Base-by-base conservation (phyloP, 148 eudicot species). In the Cornus suecica region DNA sequence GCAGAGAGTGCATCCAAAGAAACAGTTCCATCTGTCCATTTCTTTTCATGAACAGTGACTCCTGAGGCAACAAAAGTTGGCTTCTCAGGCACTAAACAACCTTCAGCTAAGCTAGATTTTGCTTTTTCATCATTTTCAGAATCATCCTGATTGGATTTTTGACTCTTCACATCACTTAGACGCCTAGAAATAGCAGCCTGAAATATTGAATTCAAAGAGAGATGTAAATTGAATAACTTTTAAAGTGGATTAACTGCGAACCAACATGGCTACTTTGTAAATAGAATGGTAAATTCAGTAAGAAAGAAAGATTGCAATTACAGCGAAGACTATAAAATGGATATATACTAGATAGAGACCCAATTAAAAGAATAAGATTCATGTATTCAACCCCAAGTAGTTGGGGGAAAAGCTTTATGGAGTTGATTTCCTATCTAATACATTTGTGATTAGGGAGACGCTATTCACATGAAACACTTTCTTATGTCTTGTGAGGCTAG, bases 21-120 rank as follows among this genome's bases (percentile, higher is more conserved):
- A 63, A 93, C 82, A 71, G 91, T 96, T 11, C 99, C 99, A 84
- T 96, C 97, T 28, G 97, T 93, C 99, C 99, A 96, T 84, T 96
- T 96, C 92, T 96, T 96, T 42, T 96, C 94, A 63, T 93, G 97
- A 79, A 96, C 77, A 1, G 93, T 86, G 58, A 96, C 84, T 58
- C 84, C 90, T 23, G 91, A 83, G 77, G 87, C 81, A 66, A 81
- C 69, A 42, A 72, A 71, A 13, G 77, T 65, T 65, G 81, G 77
- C 69, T 86, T 94, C 41, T 80, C 94, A 41, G 79, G 80, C 65
- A 69, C 82, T 29, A 66, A 34, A 26, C 65, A 74, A 61, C 79
- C 76, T 28, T 87, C 92, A 70, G 67, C 79, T 11, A 65, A 27
- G 73, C 66, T 80, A 13, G 84, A 76, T 61, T 88, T 89, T 29